A percentile compares a stretch with the other conserved stretches of the same genome.
Conservation (phyloP, 2,329 filamentous ascomycete genomes). For the Bimuria novae-zelandiae region DNA sequence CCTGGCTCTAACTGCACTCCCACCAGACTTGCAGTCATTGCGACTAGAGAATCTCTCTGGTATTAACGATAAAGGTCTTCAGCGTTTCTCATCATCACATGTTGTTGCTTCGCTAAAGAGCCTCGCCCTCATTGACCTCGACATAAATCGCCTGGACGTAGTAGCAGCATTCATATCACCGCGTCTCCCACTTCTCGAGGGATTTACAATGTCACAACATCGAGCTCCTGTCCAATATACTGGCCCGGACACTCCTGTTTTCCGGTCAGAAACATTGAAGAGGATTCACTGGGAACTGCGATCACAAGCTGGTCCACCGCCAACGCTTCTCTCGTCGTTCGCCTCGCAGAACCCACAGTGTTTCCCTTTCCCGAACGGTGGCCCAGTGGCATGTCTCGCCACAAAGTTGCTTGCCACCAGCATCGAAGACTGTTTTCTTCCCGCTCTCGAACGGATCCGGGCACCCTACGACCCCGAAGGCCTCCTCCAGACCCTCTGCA, state of each 20-base stretch:
- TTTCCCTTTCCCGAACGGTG: constrained; percentile 27
- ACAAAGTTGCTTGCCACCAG: constrained; percentile 67
- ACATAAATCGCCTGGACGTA: constrained; percentile 57
- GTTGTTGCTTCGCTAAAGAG: constrained; percentile 52
- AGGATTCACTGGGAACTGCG: constrained; percentile 65
- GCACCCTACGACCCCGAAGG: constrained; percentile 72
- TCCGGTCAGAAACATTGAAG: constrained; percentile 55
- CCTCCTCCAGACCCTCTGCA: constrained; percentile 70
- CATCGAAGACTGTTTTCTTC: constrained; percentile 67
- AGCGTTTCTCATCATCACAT: constrained; percentile 55
- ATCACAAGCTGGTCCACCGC: constrained; percentile 30
- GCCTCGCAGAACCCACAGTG: background rate
- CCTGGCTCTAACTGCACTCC: constrained; percentile 58
- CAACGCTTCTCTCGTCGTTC: constrained; percentile 14
- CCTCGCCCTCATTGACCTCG: constrained; percentile 58
- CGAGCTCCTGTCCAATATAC: constrained; percentile 52
- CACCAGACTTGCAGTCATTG: constrained; percentile 54
- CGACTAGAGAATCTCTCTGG: constrained; percentile 61
- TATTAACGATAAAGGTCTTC: constrained; percentile 60
- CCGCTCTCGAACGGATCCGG: constrained; percentile 62
- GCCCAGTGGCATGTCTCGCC: constrained; percentile 57
- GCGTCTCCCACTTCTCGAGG: constrained; percentile 49
- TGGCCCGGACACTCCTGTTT: constrained; percentile 50
- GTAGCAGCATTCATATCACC: constrained; percentile 57
- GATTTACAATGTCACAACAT: constrained; percentile 59